Evolutionary conservation across 305 asterid genomes (phyloP), one percentile per base, ranked within the genome.

Genomic region (Ajuga reptans): DNA sequence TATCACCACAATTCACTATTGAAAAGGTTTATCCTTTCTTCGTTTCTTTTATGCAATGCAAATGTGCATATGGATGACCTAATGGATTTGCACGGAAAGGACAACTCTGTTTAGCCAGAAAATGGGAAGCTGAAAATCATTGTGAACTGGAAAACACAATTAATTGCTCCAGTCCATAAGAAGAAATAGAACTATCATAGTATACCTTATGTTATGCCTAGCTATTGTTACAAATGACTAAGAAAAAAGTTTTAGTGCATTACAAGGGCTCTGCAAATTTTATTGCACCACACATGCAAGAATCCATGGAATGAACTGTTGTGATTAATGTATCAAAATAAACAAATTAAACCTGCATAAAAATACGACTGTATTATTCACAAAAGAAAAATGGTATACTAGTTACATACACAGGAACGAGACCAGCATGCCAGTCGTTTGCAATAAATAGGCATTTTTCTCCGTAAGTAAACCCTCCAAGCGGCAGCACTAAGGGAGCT

Each of bases 361-460:
- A 62, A 53, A 10, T 55, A 47, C 27, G 54, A 27, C 64, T 9
- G 34, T 14, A 71, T 39, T 43, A 37, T 27, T 56, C 43, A 60
- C 24, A 64, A 62, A 72, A 66, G 37, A 45, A 65, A 71, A 29
- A 24, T 21, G 57, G 74, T n/a, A 65, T 16, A 68, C 10, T 67
- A 64, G 56, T 65, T 24, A 80, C 97, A 6, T 87, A 93, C 99
- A 90, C 89, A 12, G 99, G 99, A 77, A 93, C 97, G 36, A 93
- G 89, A 76, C 91, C 89, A 73, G 99, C 97, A 68, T 90, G 99
- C 99, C 99, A 93, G 60, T 93, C 99, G 70, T 93, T 93, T 67
- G 97, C 99, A 68, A 93, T 84, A 82, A 93, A 93, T 57, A 93
- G 64, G 77, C 96, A 93, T 45, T 90, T 87, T 78, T 93, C 95